Evolutionary conservation across 306 rosid species (phyloP), one percentile per base, ranked within the genome.

Genomic region (Calophaca sinica): DNA sequence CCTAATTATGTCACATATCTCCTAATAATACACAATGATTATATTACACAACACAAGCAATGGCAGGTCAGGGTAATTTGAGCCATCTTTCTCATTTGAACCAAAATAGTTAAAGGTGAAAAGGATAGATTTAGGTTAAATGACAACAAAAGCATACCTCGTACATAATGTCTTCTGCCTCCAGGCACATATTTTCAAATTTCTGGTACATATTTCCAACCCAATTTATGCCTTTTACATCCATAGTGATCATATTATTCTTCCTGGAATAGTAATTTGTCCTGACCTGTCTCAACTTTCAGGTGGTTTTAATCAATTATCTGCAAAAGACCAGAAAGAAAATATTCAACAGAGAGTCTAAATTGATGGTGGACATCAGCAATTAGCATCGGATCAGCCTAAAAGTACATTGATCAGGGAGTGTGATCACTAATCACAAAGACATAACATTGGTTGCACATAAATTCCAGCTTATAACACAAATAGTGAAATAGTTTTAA

Each of bases 121-220:
- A 10, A 42, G 3, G 15, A 46, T 45, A 67, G 9, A 44, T 20
- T 53, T 69, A 82, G 57, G 65, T 66, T 52, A 73, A 60, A 71
- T 7, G 62, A 48, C 31, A 49, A 64, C 15, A 68, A 79, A 48
- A 38, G 52, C 83, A 65, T 88, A 89, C 98, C 98, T 89, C 84
- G 28, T 87, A 89, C 74, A 88, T 87, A 48, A 83, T 48, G 70
- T 89, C 97, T 83, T 94, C 97, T 3, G 81, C 97, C 68, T 94
- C 98, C 61, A 94, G 77, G 86, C 90, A 94, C 94, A 94, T 86
- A 70, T 88, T 80, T 80, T 94, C 98, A 39, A 94, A 91, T 74
- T 88, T 90, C 78, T 87, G 87, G 77, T 89, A 94, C 45, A 90
- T 73, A 68, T 87, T 78, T 76, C 94, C 98, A 53, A 88, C 94